A percentile compares a stretch with the other conserved stretches of the same genome.
Conservation (phyloP, 345 rosid species). For the Hypericum androsaemum region DNA sequence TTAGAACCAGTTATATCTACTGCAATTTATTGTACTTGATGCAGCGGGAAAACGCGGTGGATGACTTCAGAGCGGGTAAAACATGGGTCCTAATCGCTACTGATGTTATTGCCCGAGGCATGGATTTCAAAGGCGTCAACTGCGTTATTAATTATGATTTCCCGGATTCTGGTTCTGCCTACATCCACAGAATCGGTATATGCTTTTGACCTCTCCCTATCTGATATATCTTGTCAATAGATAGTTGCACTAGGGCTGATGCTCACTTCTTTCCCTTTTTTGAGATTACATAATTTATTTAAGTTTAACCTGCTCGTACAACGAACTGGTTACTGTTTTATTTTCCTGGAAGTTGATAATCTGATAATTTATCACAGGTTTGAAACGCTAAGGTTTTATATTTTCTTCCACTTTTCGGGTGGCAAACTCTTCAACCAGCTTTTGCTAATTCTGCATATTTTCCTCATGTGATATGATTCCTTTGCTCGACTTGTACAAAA, state of each 20-base stretch:
- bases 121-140: conserved; percentile 97
- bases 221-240: not conserved
- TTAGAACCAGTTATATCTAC: not conserved
- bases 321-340: too few relatives aligned
- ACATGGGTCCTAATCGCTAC: conserved; percentile 93
- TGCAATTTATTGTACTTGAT: conserved; percentile 10
- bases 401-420: too few relatives aligned
- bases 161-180: conserved; percentile 81
- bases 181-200: conserved; percentile 92
- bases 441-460: too few relatives aligned
- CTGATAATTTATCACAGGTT: too few relatives aligned
- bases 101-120: conserved; percentile 89
- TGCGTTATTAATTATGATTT: conserved; percentile 90
- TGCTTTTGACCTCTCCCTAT: not conserved
- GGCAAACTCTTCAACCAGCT: too few relatives aligned
- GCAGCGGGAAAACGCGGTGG: conserved; percentile 77
- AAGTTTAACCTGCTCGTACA: too few relatives aligned
- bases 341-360: too few relatives aligned
- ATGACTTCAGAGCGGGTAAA: conserved; percentile 75
- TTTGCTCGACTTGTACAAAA: not conserved
- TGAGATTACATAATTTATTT: too few relatives aligned
- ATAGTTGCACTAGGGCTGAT: too few relatives aligned
- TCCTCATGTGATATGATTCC: too few relatives aligned
- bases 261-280: too few relatives aligned
- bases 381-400: too few relatives aligned